Conservation (phyloP, 345 rosid species). For the Lenwebbia sp. region DNA sequence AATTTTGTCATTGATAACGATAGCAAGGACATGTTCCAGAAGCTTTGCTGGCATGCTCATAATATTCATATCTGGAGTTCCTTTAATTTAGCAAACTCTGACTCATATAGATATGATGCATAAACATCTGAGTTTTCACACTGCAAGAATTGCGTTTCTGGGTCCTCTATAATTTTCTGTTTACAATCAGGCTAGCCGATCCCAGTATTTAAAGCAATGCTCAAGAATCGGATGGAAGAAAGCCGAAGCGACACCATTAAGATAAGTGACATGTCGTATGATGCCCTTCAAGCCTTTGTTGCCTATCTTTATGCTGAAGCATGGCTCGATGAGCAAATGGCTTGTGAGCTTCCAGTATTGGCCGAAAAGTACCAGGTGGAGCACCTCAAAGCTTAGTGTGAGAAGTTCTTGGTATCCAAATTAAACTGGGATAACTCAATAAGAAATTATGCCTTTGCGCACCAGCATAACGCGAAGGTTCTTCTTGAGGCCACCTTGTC, state of each 20-base stretch:
- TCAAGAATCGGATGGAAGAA: conserved; percentile 83
- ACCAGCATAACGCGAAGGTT: conserved; percentile 64
- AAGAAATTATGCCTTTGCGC: conserved; percentile 62
- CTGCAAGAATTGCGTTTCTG: not conserved
- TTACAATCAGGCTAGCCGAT: conserved; percentile 44
- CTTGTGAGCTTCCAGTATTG: conserved; percentile 60
- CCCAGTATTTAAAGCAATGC: conserved; percentile 89
- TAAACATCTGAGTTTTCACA: not conserved
- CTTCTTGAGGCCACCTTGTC: conserved; percentile 50
- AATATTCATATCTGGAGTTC: not conserved
- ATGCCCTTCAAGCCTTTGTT: conserved; percentile 59
- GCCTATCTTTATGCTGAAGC: conserved; percentile 63
- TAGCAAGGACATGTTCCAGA: not conserved
- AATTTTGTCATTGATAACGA: not conserved
- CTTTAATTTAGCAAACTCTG: not conserved
- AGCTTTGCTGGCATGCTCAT: not conserved
- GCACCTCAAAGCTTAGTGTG: conserved; percentile 60
- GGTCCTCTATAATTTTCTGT: not conserved
- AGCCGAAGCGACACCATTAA: conserved; percentile 66
- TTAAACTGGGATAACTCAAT: conserved; percentile 69
- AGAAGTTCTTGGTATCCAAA: conserved; percentile 61
- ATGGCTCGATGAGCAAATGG: conserved; percentile 62
- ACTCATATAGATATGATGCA: not conserved
- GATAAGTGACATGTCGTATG: conserved; percentile 50
- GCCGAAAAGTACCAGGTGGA: conserved; percentile 76